Conservation (phyloP, 148 eudicot genomes). For the Chenopodium berlandieri region DNA sequence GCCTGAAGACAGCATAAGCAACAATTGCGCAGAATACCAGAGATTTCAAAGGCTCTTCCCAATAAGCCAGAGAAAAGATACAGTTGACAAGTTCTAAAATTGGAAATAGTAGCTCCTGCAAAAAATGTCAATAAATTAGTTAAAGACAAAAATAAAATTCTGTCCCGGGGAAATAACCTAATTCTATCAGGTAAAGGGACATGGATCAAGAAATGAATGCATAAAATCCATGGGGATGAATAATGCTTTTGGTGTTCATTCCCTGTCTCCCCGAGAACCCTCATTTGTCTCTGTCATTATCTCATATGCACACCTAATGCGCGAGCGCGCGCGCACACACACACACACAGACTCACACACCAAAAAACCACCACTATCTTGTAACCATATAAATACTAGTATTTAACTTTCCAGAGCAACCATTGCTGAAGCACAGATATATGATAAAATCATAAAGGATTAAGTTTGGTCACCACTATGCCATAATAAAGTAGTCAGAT, state of each 20-base stretch:
- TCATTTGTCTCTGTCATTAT: no score
- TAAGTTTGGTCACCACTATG: not conserved
- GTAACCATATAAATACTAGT: not conserved
- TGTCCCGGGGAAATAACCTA: not conserved
- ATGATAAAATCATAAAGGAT: not conserved
- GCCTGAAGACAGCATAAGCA: slow-evolving; percentile 64
- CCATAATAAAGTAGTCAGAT: not conserved
- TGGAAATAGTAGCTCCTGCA: slow-evolving; percentile 88
- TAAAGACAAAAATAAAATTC: not conserved
- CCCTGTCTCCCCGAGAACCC: not conserved
- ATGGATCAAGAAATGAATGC: not conserved
- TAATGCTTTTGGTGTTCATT: not conserved
- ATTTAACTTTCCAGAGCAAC: not conserved
- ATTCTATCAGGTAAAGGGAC: not conserved
- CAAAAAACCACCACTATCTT: not conserved
- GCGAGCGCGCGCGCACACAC: no score
- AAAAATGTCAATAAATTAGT: not conserved
- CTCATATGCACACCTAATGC: no score
- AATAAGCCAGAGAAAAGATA: slow-evolving; percentile 53
- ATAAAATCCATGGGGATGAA: no score
- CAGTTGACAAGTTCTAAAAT: slow-evolving; percentile 42
- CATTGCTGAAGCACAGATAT: not conserved
- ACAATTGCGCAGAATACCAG: slow-evolving; percentile 51
- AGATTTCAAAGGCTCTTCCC: slow-evolving; percentile 86
- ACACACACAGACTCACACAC: not conserved